Base-by-base conservation (phyloP, 495 filamentous ascomycete genomes). In the Penicillium odoratum region DNA sequence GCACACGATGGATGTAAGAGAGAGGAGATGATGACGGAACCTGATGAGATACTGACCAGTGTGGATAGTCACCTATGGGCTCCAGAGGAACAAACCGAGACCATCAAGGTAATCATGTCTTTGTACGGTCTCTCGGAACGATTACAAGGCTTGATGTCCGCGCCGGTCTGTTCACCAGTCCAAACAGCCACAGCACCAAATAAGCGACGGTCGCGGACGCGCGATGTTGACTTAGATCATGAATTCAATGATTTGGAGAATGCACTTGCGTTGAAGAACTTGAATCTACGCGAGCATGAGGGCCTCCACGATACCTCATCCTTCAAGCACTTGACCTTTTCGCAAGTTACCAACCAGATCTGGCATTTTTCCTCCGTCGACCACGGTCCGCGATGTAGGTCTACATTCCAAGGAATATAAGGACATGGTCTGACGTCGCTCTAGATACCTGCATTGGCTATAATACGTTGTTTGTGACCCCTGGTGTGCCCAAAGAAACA, bases 371-470 rank as follows among this genome's bases (percentile, higher is more conserved):
- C 78, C 13, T 83, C 84, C 1, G 78, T 85, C 7, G 85, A 88
- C 56, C 81, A 81, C 69, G 84, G 84, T 16, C 69, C 74, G 15
- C 78, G 64, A 67, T 87, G 82, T 83, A 70, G 51, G 67, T 56
- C 11, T 38, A 4, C 31, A n/a, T 3, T 7, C 3, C 16, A 10
- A 54, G 9, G 4, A 7, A 15, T 3, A 7, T 21, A 34, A 47
- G 4, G 10, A 29, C 5, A 55, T 33, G 5, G n/a, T 31, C 25
- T 21, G 7, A 45, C 67, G 38, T 66, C 47, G 33, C 4, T 15
- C 6, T 36, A 91, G 88, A 88, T 68, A 81, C 92, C 10, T 93
- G 90, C 62, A 74, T 94, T 51, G 91, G 91, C 10, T 93, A 89
- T 62, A 93, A 96, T 69, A 88, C 87, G 43, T 77, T 94, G 18